phyloP scores from a whole-genome alignment of 176 grass and related monocot genomes.

The Aegilops umbellulata region DNA sequence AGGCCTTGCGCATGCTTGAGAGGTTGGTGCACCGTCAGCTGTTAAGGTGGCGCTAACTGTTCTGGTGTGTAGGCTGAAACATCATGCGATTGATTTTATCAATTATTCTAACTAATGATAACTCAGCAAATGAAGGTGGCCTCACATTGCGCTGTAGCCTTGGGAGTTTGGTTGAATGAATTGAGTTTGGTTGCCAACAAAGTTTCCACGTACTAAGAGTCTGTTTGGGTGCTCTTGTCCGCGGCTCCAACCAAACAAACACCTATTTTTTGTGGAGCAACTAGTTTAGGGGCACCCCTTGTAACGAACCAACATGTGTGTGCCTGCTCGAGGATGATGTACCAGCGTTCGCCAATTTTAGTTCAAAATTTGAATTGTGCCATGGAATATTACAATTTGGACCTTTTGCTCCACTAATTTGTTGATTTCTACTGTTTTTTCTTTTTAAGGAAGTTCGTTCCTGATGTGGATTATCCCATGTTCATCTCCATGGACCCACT shows the following conservation, averaged over 20 bases:
- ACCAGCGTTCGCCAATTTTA: background rate
- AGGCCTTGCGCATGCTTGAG: conserved; percentile 34
- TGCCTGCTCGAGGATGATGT: background rate
- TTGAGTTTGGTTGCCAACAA: background rate
- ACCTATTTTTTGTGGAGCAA: too few species aligned
- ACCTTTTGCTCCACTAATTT: background rate
- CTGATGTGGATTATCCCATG: too few species aligned
- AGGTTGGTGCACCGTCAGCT: background rate
- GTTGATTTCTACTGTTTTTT: background rate
- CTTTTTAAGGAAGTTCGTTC: background rate
- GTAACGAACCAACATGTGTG: too few species aligned
- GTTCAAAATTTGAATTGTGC: background rate
- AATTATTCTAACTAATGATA: background rate
- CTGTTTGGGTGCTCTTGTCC: background rate
- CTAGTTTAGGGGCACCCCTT: too few species aligned
- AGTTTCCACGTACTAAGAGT: background rate
- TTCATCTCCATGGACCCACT: too few species aligned
- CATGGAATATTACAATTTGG: background rate
- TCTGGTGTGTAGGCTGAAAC: background rate
- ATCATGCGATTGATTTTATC: background rate
- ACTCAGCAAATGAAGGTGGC: background rate
- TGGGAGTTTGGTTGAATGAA: background rate
- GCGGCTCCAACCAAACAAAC: background rate
- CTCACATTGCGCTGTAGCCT: background rate
- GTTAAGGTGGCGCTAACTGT: background rate